Base-by-base conservation (phyloP, 1,284 basidiomycete species). In the Rhodotorula sp. region DNA sequence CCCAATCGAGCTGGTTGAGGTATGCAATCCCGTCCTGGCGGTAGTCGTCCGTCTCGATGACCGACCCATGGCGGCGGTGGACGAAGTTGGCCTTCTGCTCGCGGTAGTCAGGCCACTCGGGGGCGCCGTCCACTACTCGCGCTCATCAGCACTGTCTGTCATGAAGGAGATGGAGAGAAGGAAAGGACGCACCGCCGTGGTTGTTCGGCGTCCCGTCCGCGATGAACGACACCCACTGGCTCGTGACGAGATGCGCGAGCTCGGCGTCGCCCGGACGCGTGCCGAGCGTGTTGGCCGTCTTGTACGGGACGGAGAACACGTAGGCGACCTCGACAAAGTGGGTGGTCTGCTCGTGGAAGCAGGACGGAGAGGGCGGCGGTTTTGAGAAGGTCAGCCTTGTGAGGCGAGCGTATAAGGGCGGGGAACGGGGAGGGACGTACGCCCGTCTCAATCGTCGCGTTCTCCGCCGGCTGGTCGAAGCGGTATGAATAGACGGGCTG, bases 191-290 rank as follows among this genome's bases (percentile, higher is more conserved):
- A 60, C 69, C 25, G 22, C 36, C 59, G 56, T 66, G 64, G 50
- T 65, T 61, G 61, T 79, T 79, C 21, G 78, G 78, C 56, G 75
- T 67, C 2, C 69, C 70, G 44, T 70, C 71, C 29, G 73, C 69
- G 37, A 78, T 76, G 64, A 78, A 79, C 53, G 70, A 70, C 61
- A 79, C 66, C 77, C 76, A 79, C 61, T 76, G 76, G 59, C 69
- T 71, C 19, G 72, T 71, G 69, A 79, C 76, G 39, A 77, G 71
- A 1, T 76, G 59, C 25, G 79, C 73, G 32, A 79, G 74, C 34
- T 66, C 60, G 37, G 61, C 53, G 53, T 79, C 78, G 34, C 71
- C 70, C 2, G 55, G 50, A 19, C 74, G 58, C 5, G 65, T 70
- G 19, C 78, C 78, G 6, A 79, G 69, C 7, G 75, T 65, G 65